Percentiles rank a stretch among this genome's conserved stretches.
Evolutionary conservation across 2,329 filamentous ascomycete species (phyloP).

Genomic region (Monascus ruber): DNA sequence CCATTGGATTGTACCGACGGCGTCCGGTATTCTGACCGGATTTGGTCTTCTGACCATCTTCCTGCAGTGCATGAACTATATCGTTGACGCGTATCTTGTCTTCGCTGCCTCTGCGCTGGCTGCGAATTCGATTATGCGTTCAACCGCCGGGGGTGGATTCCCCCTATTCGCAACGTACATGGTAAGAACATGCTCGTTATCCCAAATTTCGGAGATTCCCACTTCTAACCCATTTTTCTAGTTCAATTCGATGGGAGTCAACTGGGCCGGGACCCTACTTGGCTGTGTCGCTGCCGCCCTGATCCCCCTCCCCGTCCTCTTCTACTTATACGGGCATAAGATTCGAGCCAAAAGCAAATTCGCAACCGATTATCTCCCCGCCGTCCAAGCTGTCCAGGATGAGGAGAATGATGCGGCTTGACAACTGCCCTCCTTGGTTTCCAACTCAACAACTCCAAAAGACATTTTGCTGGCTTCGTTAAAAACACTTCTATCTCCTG

Average conservation of each 20-base stretch:
- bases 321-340: constrained; percentile 21
- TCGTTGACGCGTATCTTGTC: constrained; percentile 49
- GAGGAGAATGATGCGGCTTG: too few species aligned
- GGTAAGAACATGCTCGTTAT: constrained; percentile 8
- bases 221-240: constrained; percentile 2
- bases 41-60: constrained; percentile 50
- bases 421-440: too few species aligned
- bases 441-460: too few species aligned
- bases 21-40: constrained; percentile 43
- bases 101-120: constrained; percentile 39
- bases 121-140: constrained; percentile 39
- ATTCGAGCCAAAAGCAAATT: constrained; percentile 25
- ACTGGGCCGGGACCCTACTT: constrained; percentile 22
- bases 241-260: constrained; percentile 32
- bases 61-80: constrained; percentile 46
- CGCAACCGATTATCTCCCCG: constrained; percentile 3
- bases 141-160: constrained; percentile 23
- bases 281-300: constrained; percentile 18
- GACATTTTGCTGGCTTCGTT: too few species aligned
- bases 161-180: constrained; percentile 25
- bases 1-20: constrained; percentile 30
- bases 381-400: too few species aligned
- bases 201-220: background rate
- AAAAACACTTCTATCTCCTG: too few species aligned
- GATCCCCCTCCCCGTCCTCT: constrained; percentile 22